Base-by-base conservation (phyloP, 2,329 filamentous ascomycete species). In the Hypomyces rosellus region DNA sequence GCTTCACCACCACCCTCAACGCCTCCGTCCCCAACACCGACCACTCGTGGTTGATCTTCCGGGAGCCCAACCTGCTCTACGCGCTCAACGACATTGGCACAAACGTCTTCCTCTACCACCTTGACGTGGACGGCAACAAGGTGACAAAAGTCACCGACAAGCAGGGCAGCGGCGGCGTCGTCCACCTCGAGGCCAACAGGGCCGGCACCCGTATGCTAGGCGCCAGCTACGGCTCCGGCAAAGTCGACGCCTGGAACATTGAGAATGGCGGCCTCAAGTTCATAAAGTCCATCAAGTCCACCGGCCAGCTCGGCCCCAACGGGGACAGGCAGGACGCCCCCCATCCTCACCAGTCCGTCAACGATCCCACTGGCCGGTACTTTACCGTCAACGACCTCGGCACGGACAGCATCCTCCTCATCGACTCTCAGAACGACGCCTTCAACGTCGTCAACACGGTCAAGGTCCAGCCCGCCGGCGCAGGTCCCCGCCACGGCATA, bases 301-400 rank as follows among this genome's bases (percentile, higher is more conserved):
- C 57, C 11, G 67, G 65, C 22, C 49, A 63, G 8, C 61, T 63
- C 6, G 69, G 70, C 5, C 66, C 67, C 22, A 58, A 64, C 34
- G 25, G 25, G 9, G 25, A 30, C 6, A 30, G 25, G 25, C 69
- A 72, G 58, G 57, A 56, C 9, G 54, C 55, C 13, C 51, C 69
- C 37, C 67, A 73, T 48, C 72, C 76, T 22, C 76, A 80, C 60
- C 72, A 78, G 63, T 65, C 70, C 11, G 61, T 74, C 20, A 65
- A 74, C 9, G 75, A 79, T 54, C 74, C 74, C 7, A 70, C 69
- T 3, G 75, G 75, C 25, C 69, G 70, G 44, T 80, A 66, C 65
- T 75, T 76, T 57, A 65, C 71, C 49, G 66, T 76, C 48, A 71
- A 71, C 52, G 73, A 79, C 56, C 70, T 79, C 11, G 76, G 75